Percentiles rank a stretch among this genome's conserved stretches.
Evolutionary conservation across 2,329 filamentous ascomycete species (phyloP).

Genomic region (Ophiostoma quercus): DNA sequence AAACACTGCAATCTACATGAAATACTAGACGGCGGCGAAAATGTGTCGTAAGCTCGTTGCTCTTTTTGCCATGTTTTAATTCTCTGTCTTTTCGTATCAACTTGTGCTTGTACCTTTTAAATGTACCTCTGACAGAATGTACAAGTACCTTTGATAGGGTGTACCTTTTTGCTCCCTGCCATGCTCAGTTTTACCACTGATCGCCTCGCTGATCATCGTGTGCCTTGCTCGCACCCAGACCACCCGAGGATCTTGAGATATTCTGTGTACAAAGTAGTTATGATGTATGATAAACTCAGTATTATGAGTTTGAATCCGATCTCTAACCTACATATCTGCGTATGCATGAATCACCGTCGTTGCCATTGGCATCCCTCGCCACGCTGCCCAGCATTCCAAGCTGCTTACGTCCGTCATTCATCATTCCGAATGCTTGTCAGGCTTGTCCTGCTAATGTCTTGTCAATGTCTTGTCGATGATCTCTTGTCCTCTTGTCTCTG

Average conservation of each 20-base stretch:
- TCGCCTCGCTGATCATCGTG: not conserved
- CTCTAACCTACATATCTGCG: not conserved
- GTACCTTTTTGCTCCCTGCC: not conserved
- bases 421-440: not conserved
- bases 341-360: not conserved
- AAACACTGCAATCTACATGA: not conserved
- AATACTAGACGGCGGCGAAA: not conserved
- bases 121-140: too few relatives aligned
- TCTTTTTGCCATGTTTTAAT: not conserved
- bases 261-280: not conserved
- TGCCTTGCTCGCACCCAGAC: not conserved
- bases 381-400: constrained; percentile 10
- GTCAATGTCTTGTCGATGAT: not conserved
- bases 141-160: not conserved
- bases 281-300: too few relatives aligned
- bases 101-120: not conserved
- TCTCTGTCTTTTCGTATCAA: not conserved
- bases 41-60: not conserved
- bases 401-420: not conserved
- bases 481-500: not conserved
- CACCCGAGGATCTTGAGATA: not conserved
- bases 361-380: not conserved
- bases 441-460: not conserved
- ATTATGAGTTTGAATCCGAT: too few relatives aligned
- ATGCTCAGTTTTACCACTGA: not conserved